A percentile compares a stretch with the other conserved stretches of the same genome.
Conservation (phyloP, 805 yeast genomes). For the Yamadazyma insecticola region DNA sequence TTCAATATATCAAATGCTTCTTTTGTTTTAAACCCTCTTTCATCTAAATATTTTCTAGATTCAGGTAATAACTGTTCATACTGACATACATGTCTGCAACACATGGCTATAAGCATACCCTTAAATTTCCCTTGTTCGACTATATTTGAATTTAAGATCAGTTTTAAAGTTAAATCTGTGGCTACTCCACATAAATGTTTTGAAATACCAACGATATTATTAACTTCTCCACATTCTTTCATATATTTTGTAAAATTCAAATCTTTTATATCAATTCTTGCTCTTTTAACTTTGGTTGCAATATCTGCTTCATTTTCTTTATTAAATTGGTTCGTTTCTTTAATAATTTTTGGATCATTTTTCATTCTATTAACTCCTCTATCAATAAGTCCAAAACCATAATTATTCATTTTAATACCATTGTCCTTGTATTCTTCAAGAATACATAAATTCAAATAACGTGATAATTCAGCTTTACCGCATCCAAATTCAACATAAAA, state of each 20-base stretch:
- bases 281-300: slow-evolving; percentile 40
- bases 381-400: slow-evolving; percentile 63
- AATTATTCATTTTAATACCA: slow-evolving; percentile 4
- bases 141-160: slow-evolving; percentile 38
- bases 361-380: slow-evolving; percentile 76
- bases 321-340: slow-evolving; percentile 40
- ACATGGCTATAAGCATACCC: slow-evolving; percentile 82
- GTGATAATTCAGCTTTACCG: slow-evolving; percentile 80
- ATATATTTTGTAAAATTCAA: slow-evolving; percentile 45
- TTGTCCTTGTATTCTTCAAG: slow-evolving; percentile 15
- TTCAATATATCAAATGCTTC: slow-evolving; percentile 45
- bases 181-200: slow-evolving; percentile 95
- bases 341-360: slow-evolving; percentile 61
- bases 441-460: slow-evolving; percentile 49
- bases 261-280: slow-evolving; percentile 79
- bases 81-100: slow-evolving; percentile 83
- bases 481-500: slow-evolving; percentile 80
- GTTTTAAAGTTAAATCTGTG: slow-evolving; percentile 75
- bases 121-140: slow-evolving; percentile 18
- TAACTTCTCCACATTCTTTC: slow-evolving; percentile 16
- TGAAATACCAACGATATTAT: slow-evolving; percentile 58
- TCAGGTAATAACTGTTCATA: slow-evolving; percentile 50
- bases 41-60: slow-evolving; percentile 37
- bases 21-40: slow-evolving; percentile 26
- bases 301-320: not conserved